A percentile compares a stretch with the other conserved stretches of the same genome.
phyloP scores from a whole-genome alignment of 495 filamentous ascomycete species.

The Alectoria sarmentosa region DNA sequence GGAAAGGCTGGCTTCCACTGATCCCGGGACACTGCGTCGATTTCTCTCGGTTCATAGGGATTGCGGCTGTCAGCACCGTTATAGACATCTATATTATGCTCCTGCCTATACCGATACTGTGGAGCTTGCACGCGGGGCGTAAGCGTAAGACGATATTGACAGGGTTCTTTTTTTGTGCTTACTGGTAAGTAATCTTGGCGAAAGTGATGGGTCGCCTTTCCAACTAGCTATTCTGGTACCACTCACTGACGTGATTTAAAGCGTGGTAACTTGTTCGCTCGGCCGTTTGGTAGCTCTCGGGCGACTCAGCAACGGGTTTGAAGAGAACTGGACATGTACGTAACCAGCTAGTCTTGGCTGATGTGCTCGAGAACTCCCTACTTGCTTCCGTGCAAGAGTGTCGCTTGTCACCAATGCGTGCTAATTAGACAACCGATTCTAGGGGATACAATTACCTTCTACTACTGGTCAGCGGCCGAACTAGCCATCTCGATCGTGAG shows the following conservation, averaged over 20 bases:
- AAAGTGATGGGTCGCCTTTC: too few species aligned
- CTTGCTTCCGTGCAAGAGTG: too few species aligned
- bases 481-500: neutral
- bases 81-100: constrained; percentile 8
- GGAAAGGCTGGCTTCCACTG: neutral
- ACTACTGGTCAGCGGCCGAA: neutral
- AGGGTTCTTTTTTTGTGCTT: constrained; percentile 8
- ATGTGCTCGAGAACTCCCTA: too few species aligned
- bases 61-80: neutral
- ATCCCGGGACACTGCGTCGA: constrained; percentile 1
- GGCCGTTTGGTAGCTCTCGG: neutral
- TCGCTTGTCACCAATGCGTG: neutral
- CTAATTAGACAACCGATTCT: neutral
- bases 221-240: too few species aligned
- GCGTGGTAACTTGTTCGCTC: constrained; percentile 2
- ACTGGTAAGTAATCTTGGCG: neutral
- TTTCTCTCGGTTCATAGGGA: neutral
- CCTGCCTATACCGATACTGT: constrained; percentile 3
- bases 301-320: neutral
- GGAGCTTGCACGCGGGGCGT: neutral
- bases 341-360: too few species aligned
- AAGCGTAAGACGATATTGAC: constrained; percentile 2
- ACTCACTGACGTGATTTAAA: too few species aligned
- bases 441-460: neutral
- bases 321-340: neutral